Conservation (phyloP, 768 basidiomycete genomes). For the Tremella yokohamensis region DNA sequence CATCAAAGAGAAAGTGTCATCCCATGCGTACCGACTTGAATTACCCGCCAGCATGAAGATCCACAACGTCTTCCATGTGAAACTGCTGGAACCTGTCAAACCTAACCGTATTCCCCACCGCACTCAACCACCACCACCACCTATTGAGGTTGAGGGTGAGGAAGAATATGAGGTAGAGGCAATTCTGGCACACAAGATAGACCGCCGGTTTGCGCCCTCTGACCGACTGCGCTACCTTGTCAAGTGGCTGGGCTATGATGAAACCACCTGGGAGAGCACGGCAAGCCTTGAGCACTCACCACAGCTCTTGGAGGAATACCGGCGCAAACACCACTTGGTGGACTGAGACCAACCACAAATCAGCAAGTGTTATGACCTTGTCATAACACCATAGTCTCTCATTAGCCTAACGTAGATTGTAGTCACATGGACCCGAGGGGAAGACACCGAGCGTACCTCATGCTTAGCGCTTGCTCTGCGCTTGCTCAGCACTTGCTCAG, state of each 20-base stretch:
- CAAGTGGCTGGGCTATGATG: conserved; percentile 14
- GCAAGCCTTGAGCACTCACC: neutral
- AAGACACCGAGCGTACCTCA: no score
- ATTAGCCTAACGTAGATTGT: no score
- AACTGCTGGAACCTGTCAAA: conserved; percentile 21
- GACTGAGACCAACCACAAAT: no score
- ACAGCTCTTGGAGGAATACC: neutral
- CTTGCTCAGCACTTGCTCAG: no score
- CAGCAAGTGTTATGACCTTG: no score
- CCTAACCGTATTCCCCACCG: conserved; percentile 12
- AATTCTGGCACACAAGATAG: conserved; percentile 6
- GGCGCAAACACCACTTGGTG: no score
- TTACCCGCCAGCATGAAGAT: conserved; percentile 17
- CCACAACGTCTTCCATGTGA: conserved; percentile 31
- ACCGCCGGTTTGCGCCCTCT: conserved; percentile 2
- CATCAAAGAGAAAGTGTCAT: conserved; percentile 13
- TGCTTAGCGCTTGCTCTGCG: no score
- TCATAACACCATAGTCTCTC: no score
- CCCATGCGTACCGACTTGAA: conserved; percentile 16
- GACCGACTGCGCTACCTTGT: conserved; percentile 8
- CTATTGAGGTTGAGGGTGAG: conserved; percentile 14
- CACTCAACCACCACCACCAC: conserved; percentile 17
- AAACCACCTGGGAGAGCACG: conserved; percentile 8
- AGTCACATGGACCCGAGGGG: no score
- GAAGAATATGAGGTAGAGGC: conserved; percentile 9